Evolutionary conservation across 208 protist species (phyloP), one percentile per base, ranked within the genome.

Genomic region (Trypanosoma scelopori): DNA sequence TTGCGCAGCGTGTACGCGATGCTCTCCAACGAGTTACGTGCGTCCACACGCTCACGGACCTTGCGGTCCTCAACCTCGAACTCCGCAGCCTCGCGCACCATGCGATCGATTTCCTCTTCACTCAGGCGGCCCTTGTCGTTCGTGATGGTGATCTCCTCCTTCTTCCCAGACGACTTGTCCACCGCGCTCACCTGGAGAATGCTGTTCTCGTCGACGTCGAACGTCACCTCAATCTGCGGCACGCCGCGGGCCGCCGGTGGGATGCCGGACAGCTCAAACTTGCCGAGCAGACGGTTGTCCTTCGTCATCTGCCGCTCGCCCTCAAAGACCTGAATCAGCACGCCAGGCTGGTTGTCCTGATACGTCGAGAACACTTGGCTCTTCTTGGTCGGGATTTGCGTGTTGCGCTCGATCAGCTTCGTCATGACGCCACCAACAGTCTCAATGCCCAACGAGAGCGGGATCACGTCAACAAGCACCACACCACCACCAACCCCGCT

Each of bases 161-260:
- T 91, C 46, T 87, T 84, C 39, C 97, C 97, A 28, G 88, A 96
- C 30, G 72, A 73, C 83, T 98, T 95, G 70, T 99, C 98, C 43
- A 77, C 74, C 30, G 98, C 98, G 39, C 65, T 76, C 27, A 99
- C 98, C 65, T 98, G 81, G 30, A 99, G 81, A 72, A 99, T 99
- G 73, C 98, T 97, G 79, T 99, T 98, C 53, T 94, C 93, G 84
- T 99, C 97, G 22, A 99, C 85, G 85, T 99, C 98, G 61, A 99
- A 99, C 20, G 89, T 97, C 35, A 99, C 98, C 64, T 98, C 97
- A 76, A 99, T 99, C 75, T 98, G 97, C 39, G 97, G 94, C 48
- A 98, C 96, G 79, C 98, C 97, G 41, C 87, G 87, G 27, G 87
- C 81, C 61, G 79, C 65, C 4, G 87, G 82, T 16, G 87, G 84